Base-by-base conservation (phyloP, 208 protist genomes). In the Pavlovales sp. region DNA sequence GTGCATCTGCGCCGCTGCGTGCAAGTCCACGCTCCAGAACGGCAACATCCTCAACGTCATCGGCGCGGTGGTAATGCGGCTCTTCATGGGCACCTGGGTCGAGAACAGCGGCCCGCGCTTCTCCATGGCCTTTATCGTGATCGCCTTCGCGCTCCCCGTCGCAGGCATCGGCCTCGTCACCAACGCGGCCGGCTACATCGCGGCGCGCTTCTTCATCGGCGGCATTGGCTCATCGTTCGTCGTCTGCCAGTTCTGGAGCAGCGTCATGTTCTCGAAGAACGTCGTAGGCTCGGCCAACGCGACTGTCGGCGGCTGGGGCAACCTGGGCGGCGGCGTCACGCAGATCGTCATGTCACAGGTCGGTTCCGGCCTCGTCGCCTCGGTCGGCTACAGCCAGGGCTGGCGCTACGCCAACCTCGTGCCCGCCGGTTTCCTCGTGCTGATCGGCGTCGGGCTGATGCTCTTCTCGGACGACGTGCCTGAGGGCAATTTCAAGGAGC, bases 261-360 rank as follows among this genome's bases (percentile, higher is more conserved):
- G 75, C 28, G 38, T 78, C 36, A 10, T 81, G 8, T 88, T 88
- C 42, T 0, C 28, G 18, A 4, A 41, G 22, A 18, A 0, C 10
- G 44, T 88, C 34, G 75, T 88, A 26, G 85, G 85, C 75, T 2
- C 32, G 34, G 85, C 76, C 36, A 79, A 39, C 36, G 71, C 75
- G 10, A 88, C 76, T 1, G 41, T 75, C 41, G 85, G 22, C 44
- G 85, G 85, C 71, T 88, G 85, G 85, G 85, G 85, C 75, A 88
- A 88, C 76, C 46, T 81, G 22, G 85, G 85, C 71, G 85, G 85
- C 75, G 85, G 85, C 85, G 10, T 88, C 36, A 81, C 85, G n/a
- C 37, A 77, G 32, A 40, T 88, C 26, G 0, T 81, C 7, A 88
- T 88, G 85, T 32, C 42, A 7, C 2, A n/a, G 39, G 30, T 81